These are phyloP conservation scores for Neostapfia colusana DNA, from an alignment of 176 grass and related monocot species.

Conservation along the genomic window DNA sequence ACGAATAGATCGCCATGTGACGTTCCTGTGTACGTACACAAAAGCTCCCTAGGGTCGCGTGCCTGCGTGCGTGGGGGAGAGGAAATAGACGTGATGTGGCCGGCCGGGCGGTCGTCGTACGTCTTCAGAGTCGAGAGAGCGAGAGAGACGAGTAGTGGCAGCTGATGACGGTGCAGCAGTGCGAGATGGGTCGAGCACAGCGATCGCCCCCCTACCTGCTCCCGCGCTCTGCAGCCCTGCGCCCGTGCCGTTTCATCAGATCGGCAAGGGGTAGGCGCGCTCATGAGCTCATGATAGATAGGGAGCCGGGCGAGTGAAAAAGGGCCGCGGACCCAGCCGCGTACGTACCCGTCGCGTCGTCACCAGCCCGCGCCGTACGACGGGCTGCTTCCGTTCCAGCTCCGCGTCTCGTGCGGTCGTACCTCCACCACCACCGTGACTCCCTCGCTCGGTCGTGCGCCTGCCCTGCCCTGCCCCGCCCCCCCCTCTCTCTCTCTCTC, in stretches of 20 bases:
- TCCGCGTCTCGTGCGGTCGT: slow-evolving; percentile 7
- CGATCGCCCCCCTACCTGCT: slow-evolving; percentile 55
- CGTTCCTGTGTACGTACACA: slow-evolving; percentile 13
- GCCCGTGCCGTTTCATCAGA: slow-evolving; percentile 36
- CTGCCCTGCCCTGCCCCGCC: too few relatives aligned
- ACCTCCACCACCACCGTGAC: neutral
- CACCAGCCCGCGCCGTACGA: slow-evolving; percentile 1
- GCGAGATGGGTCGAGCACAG: neutral
- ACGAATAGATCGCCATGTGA: slow-evolving; percentile 34
- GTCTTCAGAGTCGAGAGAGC: too few relatives aligned
- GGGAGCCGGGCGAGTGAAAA: neutral
- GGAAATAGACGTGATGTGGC: slow-evolving; percentile 26
- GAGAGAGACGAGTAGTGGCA: too few relatives aligned
- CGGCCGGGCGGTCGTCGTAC: slow-evolving; percentile 36
- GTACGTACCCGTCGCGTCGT: slow-evolving; percentile 39
- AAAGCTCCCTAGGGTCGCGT: slow-evolving; percentile 29
- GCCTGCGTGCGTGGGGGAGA: neutral
- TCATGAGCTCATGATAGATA: slow-evolving; percentile 52
- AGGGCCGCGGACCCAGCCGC: neutral
- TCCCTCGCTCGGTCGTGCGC: too few relatives aligned
- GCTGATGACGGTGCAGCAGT: slow-evolving; percentile 46
- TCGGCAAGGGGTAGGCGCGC: neutral
- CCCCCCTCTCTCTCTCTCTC: too few relatives aligned
- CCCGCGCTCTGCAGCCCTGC: neutral
- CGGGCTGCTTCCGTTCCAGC: neutral